phyloP scores from a whole-genome alignment of 208 protist species.

The Trypanosoma grayi region DNA sequence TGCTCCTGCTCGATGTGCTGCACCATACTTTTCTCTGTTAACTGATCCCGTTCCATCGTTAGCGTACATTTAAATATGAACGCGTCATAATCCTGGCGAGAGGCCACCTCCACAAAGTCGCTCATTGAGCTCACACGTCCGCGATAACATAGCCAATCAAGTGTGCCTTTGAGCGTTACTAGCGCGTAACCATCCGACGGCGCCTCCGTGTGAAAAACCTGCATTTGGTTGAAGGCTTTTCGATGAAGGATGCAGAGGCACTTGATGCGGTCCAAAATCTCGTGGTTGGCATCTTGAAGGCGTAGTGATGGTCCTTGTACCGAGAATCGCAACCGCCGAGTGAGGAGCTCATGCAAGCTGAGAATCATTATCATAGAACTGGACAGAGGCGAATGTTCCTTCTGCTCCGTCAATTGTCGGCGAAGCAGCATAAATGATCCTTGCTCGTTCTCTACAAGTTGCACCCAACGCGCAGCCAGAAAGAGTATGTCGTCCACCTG shows the following conservation, averaged over 20 bases:
- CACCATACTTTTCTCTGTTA: constrained; percentile 57
- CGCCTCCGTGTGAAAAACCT: constrained; percentile 31
- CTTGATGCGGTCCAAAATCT: constrained; percentile 66
- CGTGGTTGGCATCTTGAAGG: constrained; percentile 42
- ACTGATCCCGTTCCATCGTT: constrained; percentile 52
- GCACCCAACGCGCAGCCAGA: constrained; percentile 42
- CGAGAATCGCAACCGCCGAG: constrained; percentile 54
- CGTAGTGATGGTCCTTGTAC: constrained; percentile 30
- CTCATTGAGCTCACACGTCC: constrained; percentile 39
- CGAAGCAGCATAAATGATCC: constrained; percentile 32
- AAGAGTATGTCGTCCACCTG: constrained; percentile 38
- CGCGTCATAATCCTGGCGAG: constrained; percentile 68
- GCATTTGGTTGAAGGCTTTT: constrained; percentile 54
- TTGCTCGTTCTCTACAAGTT: constrained; percentile 41
- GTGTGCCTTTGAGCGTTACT: constrained; percentile 20
- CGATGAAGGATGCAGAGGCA: constrained; percentile 58
- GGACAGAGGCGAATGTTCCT: constrained; percentile 63
- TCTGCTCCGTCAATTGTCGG: constrained; percentile 35
- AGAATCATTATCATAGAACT: constrained; percentile 64
- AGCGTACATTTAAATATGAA: constrained; percentile 74
- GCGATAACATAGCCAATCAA: constrained; percentile 32
- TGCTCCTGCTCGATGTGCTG: constrained; percentile 35
- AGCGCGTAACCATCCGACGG: constrained; percentile 10
- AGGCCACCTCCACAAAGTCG: constrained; percentile 82
- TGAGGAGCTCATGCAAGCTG: constrained; percentile 60